Evolutionary conservation across 2,329 filamentous ascomycete genomes (phyloP), one percentile per base, ranked within the genome.

Genomic region (Trichoderma citrinoviride): DNA sequence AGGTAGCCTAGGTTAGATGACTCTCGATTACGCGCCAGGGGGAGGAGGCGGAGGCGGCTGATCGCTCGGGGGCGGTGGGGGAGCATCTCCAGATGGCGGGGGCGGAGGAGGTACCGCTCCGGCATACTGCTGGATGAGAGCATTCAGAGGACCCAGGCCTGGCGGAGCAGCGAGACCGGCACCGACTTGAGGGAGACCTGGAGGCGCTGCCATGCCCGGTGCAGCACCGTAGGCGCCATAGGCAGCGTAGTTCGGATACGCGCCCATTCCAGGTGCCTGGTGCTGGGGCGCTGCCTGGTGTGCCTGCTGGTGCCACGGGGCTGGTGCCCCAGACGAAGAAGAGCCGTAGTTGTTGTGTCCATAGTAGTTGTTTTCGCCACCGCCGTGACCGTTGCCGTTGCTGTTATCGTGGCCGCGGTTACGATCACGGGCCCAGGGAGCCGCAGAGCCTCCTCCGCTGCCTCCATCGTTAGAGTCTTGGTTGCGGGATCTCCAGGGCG

Each of bases 401-500:
- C 77, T 74, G 61, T 75, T 72, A 55, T 81, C 77, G 63, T 81
- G 76, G 63, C 79, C 77, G 60, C 83, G 82, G 56, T 83, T 79
- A 68, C 85, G 83, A 64, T 90, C 87, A 67, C 85, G 82, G 50
- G 82, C 82, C 86, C 86, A 88, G n/a, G 86, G 85, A 66, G 86
- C 85, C 52, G 83, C 77, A 55, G 81, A 80, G 50, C 80, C 76
- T 65, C 78, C 78, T 53, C 78, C 73, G 46, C 77, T 78, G 57
- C 77, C 76, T 44, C 76, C 75, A 61, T 83, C 81, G 56, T 81
- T 79, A 69, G 82, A 79, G 65, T 86, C 83, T 53, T 84, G 82
- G 65, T 77, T 77, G 69, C 86, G 83, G 29, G 77, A 78, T 66
- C 85, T 83, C 92, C 93, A 97, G 7, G 93, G 93, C 70, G 93